Evolutionary conservation across 306 rosid genomes (phyloP).

Genomic region (Rosa multiflora): DNA sequence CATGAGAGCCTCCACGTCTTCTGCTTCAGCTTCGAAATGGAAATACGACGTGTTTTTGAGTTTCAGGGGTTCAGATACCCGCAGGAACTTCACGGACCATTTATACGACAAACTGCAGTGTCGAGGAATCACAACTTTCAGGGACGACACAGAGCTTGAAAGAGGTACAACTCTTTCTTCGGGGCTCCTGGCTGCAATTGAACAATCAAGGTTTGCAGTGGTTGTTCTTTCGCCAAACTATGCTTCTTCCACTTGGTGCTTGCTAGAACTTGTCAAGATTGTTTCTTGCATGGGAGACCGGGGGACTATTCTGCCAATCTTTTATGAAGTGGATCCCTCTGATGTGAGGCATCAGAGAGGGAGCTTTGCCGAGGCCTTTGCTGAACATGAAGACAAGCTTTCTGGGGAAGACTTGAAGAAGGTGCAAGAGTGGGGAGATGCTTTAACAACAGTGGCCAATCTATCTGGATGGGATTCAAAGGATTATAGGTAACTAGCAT

Average conservation of each 20-base stretch:
- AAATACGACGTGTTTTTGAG: not conserved
- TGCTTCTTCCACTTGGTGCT: slow-evolving; percentile 5
- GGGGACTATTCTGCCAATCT: not conserved
- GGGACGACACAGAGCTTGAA: not conserved
- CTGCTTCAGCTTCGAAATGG: not conserved
- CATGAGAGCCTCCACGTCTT: not conserved
- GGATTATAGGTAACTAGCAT: not conserved
- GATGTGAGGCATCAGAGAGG: not conserved
- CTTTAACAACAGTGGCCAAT: not conserved
- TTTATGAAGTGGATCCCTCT: slow-evolving; percentile 18
- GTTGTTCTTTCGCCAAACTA: not conserved
- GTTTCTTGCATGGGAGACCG: not conserved
- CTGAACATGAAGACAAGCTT: not conserved
- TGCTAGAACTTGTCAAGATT: not conserved
- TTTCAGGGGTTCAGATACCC: not conserved
- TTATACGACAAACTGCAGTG: not conserved
- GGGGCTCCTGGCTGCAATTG: not conserved
- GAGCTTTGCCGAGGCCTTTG: slow-evolving; percentile 4
- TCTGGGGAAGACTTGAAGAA: not conserved
- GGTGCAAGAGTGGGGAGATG: slow-evolving; percentile 9
- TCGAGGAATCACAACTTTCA: not conserved
- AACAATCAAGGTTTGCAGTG: not conserved
- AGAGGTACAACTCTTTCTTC: not conserved
- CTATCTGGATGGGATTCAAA: slow-evolving; percentile 6
- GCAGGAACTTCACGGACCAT: not conserved